phyloP scores from a whole-genome alignment of 2,329 filamentous ascomycete species.

The Colletotrichum costaricense region DNA sequence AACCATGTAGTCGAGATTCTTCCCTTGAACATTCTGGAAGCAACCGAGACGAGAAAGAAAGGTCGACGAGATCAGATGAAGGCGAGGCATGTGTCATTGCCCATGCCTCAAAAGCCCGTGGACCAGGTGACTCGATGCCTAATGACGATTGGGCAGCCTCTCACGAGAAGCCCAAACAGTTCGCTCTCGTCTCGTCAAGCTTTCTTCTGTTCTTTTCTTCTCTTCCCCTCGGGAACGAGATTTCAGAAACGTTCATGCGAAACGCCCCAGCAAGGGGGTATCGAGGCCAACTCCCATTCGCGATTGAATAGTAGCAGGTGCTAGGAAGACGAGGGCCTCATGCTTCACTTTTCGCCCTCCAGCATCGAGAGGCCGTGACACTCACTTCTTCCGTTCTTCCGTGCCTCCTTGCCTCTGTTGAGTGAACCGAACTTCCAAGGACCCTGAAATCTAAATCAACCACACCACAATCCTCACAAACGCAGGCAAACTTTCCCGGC shows the following conservation, averaged over 20 bases:
- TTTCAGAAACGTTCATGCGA: not conserved
- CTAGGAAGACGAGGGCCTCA: too few relatives aligned
- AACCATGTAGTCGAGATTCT: not conserved
- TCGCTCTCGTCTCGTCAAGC: not conserved
- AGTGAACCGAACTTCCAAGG: not conserved
- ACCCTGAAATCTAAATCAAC: not conserved
- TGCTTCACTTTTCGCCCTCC: not conserved
- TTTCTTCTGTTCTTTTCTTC: not conserved
- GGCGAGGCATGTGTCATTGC: not conserved
- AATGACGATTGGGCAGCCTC: not conserved
- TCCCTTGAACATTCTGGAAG: constrained; percentile 15
- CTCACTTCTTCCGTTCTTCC: not conserved
- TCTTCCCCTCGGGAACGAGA: not conserved
- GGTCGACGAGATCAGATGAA: constrained; percentile 12
- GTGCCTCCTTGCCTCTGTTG: too few relatives aligned
- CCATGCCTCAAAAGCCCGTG: not conserved
- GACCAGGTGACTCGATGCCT: not conserved
- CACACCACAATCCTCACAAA: not conserved
- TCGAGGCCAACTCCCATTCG: not conserved
- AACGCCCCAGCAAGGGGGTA: not conserved
- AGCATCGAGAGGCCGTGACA: not conserved
- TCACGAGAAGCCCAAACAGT: not conserved
- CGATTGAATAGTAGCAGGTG: too few relatives aligned
- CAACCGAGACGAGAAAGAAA: constrained; percentile 6
- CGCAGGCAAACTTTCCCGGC: not conserved